A percentile compares a stretch with the other conserved stretches of the same genome.
Evolutionary conservation across 805 yeast genomes (phyloP).

Genomic region (Metschnikowia lochheadii): DNA sequence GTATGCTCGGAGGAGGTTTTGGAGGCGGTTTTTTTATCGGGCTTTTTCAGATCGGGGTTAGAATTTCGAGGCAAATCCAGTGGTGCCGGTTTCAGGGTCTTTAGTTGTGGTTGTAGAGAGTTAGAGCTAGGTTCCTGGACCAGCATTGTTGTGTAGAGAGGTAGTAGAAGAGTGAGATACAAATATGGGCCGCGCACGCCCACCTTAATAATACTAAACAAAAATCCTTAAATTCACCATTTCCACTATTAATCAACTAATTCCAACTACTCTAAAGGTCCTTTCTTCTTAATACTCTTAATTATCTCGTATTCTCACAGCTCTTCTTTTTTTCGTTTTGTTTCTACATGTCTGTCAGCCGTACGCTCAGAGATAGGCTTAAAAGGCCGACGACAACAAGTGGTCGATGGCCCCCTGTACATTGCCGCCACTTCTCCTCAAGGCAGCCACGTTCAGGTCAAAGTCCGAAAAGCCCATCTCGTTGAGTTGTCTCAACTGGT

Average conservation of each 20-base stretch:
- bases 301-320: too few species aligned
- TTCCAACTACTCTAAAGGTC: too few species aligned
- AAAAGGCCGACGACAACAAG: conserved; percentile 37
- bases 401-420: conserved; percentile 96
- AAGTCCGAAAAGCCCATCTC: conserved; percentile 77
- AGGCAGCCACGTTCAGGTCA: conserved; percentile 85
- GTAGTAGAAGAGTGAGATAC: neutral
- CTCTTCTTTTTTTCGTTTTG: too few species aligned
- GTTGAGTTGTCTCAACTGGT: conserved; percentile 42
- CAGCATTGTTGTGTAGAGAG: conserved; percentile 1
- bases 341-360: too few species aligned
- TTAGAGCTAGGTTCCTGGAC: neutral
- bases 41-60: neutral
- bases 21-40: neutral
- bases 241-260: too few species aligned
- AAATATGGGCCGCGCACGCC: neutral
- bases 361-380: neutral
- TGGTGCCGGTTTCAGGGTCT: neutral
- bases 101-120: neutral
- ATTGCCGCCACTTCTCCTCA: conserved; percentile 93
- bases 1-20: neutral
- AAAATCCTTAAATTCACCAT: neutral
- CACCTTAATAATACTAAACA: neutral
- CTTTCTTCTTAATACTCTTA: too few species aligned
- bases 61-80: neutral